Base-by-base conservation (phyloP, 306 rosid genomes). In the Dalbergia cochinchinensis region DNA sequence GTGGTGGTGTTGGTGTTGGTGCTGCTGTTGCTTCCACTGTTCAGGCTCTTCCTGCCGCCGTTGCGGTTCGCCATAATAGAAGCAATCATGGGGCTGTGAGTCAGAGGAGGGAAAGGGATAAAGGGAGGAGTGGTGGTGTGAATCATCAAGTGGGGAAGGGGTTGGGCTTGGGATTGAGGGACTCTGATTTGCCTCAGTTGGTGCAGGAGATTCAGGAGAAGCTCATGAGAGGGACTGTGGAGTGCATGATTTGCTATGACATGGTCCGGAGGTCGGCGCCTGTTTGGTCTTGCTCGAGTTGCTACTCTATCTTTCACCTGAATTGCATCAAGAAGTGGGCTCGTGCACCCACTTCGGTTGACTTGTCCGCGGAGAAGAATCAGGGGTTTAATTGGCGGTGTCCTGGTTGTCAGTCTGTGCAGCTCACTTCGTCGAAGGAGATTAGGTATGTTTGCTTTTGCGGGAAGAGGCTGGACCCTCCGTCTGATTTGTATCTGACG, bases 371-470 rank as follows among this genome's bases (percentile, higher is more conserved):
- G 0, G 98, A 88, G 85, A 94, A 89, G 86, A 88, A 85, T 82
- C 97, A 88, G 57, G 98, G 97, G 14, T 54, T 88, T 78, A 94
- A 94, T 84, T 94, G 98, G 98, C 92, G 98, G 78, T 94, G 98
- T 77, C 98, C 98, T 39, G 98, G 98, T 80, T 94, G 98, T 83
- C 98, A 94, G 65, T 91, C 86, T 50, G 98, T 92, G 74, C 90
- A 92, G 83, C 96, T 87, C 55, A 89, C 84, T 2, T 84, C 91
- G 0, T 89, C 89, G 0, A 89, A 83, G 90, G 98, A 94, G 90
- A 91, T 94, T 82, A 86, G 77, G n/a, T 94, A 94, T 73, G 64
- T 83, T 70, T 94, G 98, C 81, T 94, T 94, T 73, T 92, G 98
- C 78, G 90, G 97, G 20, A 92, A 94, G 84, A 91, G 94, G 85